Base-by-base conservation (phyloP, 2,329 filamentous ascomycete genomes). In the Clathrospora elynae region DNA sequence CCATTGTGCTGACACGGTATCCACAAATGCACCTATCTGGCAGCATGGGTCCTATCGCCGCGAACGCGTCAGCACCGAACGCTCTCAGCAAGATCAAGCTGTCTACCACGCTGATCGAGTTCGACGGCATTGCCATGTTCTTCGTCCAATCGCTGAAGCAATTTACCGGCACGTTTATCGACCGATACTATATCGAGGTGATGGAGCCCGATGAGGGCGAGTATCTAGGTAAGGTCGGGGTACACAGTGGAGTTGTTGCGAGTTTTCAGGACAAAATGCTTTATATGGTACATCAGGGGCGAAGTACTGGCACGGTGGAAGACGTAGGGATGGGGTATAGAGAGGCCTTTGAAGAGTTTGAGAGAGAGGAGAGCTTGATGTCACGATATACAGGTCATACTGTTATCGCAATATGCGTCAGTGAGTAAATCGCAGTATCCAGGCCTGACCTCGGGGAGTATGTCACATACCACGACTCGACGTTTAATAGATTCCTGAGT, bases 91-190 rank as follows among this genome's bases (percentile, higher is more conserved):
- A 36, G 14, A 24, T 17, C 31, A 22, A 40, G 10, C 35, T 49
- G 5, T 42, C 40, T 2, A 49, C 33, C 31, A 40, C 42, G 12
- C 44, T 62, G 6, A 50, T 49, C 10, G 52, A 56, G 5, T 68
- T 61, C 41, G 64, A 68, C 30, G 66, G 64, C 10, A 62, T 64
- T 11, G 64, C 64, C 9, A 43, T 67, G 13, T 64, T 71, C 32
- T 57, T 66, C 33, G 49, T 66, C 5, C 56, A 49, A 5, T 57
- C 49, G 22, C 51, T 67, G 10, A 52, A 62, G 25, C 35, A 52
- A 16, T 64, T 67, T 25, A 49, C 39, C 6, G 44, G 54, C 9
- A 62, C 64, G 1, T 66, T 68, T 44, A 42, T 59, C 38, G 62
- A 65, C 39, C 58, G 61, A 17, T 68, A 67, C 46, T 68, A 66